Evolutionary conservation across 2,329 filamentous ascomycete species (phyloP), one percentile per base, ranked within the genome.

Genomic region (Simplicillium sp.): DNA sequence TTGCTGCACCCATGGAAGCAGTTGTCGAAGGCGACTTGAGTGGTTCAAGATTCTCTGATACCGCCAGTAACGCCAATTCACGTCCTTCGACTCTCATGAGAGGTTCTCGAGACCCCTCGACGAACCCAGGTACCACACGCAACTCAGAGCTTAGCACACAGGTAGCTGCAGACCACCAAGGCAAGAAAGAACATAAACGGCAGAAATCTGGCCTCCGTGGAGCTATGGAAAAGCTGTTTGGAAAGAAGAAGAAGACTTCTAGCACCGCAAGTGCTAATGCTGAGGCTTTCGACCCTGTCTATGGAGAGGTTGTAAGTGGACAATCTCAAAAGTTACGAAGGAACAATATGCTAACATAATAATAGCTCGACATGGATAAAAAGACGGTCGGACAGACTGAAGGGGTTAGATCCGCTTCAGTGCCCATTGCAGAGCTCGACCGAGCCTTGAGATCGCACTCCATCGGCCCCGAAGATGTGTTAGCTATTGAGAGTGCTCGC

Each of bases 381-480:
- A 25, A 9, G 20, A 5, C 9, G 9, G 20, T 6, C 9, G 20
- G 20, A 5, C 5, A 25, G 6, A 9, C 20, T 25, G 20, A 25
- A 25, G 20, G 20, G 20, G 6, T 25, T 51, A 71, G 76, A 41
- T 76, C 77, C 7, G 66, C 67, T 4, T 80, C 78, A 5, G 50
- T 80, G 28, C 77, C 77, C 8, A 67, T 80, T 38, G 76, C 70
- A 36, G 77, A 82, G 49, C 77, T 71, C 46, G 74, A 78, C 45
- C 67, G 72, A 34, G 77, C 77, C 2, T 54, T 82, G 31, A 67
- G 76, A 35, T 81, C 77, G 11, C 77, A 82, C 52, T 80, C 77
- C 2, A 61, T 79, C 33, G 72, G 75, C 1, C 69, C 70, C 2
- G 68, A 75, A 31, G 73, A 77, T 48, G 70, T 71, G 17, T 61